Evolutionary conservation across 1,284 basidiomycete genomes (phyloP), one percentile per base, ranked within the genome.

Genomic region (Tetrapyrgos nigripes): DNA sequence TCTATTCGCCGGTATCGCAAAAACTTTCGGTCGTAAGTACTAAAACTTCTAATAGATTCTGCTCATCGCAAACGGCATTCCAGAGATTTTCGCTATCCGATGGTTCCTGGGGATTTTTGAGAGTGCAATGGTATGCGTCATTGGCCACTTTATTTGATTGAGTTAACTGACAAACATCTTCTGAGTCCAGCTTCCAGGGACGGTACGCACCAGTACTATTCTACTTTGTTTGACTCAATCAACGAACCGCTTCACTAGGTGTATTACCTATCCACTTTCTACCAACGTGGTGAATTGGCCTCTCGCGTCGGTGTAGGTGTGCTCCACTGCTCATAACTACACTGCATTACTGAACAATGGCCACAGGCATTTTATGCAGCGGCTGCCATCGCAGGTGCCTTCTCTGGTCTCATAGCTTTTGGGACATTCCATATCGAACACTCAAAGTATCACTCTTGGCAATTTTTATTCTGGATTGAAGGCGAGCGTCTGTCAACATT

Each of bases 381-480:
- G 31, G 67, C 77, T 1, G 77, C 79, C 3, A 79, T 83, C 50
- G 76, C 81, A 11, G 80, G 77, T 3, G 79, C 78, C 11, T 79
- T 79, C 63, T 79, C 76, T 17, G 78, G 77, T 53, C 70, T 81
- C 3, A 76, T 81, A 45, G 78, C 79, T 2, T 80, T 79, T 57
- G 80, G 80, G 14, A 76, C 81, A 19, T 83, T 83, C 64, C 79
- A 82, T 33, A 77, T 80, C 35, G 59, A 78, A 17, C 66, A 73
- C 56, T 58, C 70, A 8, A 75, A 71, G 27, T 75, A 82, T 57
- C 73, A 81, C 63, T 72, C 75, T 9, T 83, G 81, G 81, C 78
- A 82, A 66, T 81, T 76, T 63, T 66, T 84, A 24, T 84, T 84
- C 65, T 78, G 79, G 75, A 79, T 82, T 50, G 79, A 81, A 73